phyloP scores from a whole-genome alignment of 1,139 yeast species.

The Magnusiomyces fungicola region DNA sequence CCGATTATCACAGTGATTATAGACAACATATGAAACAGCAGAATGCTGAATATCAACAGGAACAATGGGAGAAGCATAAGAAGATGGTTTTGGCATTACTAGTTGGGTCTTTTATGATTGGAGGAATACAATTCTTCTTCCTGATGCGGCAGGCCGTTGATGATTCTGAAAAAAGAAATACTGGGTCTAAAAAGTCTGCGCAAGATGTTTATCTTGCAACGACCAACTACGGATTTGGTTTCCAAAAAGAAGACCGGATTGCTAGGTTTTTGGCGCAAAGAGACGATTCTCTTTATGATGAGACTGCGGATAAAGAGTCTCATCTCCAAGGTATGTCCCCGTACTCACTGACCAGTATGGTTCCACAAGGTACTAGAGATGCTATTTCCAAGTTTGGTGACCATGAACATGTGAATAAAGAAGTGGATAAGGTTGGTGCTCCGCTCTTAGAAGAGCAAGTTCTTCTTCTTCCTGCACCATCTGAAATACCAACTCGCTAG shows the following conservation, averaged over 20 bases:
- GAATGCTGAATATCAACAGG: slow-evolving; percentile 27
- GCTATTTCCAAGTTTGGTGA: too few relatives aligned
- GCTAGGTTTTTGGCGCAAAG: slow-evolving; percentile 12
- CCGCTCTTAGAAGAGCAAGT: too few relatives aligned
- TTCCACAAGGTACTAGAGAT: too few relatives aligned
- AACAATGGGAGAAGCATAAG: slow-evolving; percentile 25
- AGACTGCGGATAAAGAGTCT: not conserved
- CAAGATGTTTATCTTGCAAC: slow-evolving; percentile 8
- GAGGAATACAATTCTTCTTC: slow-evolving; percentile 23
- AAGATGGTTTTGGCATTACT: slow-evolving; percentile 24
- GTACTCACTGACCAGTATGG: too few relatives aligned
- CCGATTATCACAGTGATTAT: slow-evolving; percentile 16
- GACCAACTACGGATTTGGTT: slow-evolving; percentile 14
- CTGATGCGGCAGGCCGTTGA: slow-evolving; percentile 10
- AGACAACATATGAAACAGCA: slow-evolving; percentile 15
- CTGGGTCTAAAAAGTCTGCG: slow-evolving; percentile 7
- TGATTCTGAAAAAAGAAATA: slow-evolving; percentile 11
- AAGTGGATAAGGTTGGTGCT: too few relatives aligned
- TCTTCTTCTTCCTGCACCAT: too few relatives aligned
- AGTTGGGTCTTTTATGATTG: slow-evolving; percentile 22
- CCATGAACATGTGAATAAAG: too few relatives aligned
- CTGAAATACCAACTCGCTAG: too few relatives aligned
- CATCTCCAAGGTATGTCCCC: not conserved
- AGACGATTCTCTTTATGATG: not conserved
- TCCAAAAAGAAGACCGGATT: slow-evolving; percentile 8